Evolutionary conservation across 1,284 basidiomycete genomes (phyloP).

Genomic region (Fistulinella staudtii): DNA sequence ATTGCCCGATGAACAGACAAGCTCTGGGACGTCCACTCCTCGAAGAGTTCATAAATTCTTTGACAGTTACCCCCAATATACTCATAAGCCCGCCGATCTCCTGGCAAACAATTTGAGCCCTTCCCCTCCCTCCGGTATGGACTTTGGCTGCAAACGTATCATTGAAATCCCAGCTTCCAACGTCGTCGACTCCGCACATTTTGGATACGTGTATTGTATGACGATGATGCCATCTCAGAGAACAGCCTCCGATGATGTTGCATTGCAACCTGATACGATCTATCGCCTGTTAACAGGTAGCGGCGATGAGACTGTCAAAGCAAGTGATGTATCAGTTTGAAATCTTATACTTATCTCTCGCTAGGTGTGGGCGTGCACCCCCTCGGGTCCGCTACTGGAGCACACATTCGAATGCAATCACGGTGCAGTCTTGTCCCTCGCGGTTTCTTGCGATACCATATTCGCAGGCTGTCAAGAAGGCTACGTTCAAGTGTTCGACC

Average conservation of each 20-base stretch:
- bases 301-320: conserved; percentile 87
- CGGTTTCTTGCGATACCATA: conserved; percentile 72
- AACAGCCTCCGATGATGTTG: conserved; percentile 36
- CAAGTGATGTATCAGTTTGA: conserved; percentile 24
- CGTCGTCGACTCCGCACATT: conserved; percentile 85
- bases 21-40: conserved; percentile 48
- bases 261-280: conserved; percentile 33
- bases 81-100: conserved; percentile 60
- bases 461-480: conserved; percentile 95
- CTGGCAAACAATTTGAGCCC: conserved; percentile 50
- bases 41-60: conserved; percentile 77
- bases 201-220: conserved; percentile 92
- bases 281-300: conserved; percentile 75
- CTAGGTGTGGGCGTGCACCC: conserved; percentile 72
- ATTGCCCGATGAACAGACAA: conserved; percentile 21
- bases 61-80: conserved; percentile 71
- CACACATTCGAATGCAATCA: conserved; percentile 64
- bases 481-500: conserved; percentile 86
- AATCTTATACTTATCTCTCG: conserved; percentile 4
- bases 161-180: conserved; percentile 63
- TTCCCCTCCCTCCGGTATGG: conserved; percentile 17
- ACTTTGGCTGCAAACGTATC: conserved; percentile 32
- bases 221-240: conserved; percentile 47
- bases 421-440: conserved; percentile 78
- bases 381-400: conserved; percentile 42